Base-by-base conservation (phyloP, 768 basidiomycete genomes). In the Phaeotremella fagi region DNA sequence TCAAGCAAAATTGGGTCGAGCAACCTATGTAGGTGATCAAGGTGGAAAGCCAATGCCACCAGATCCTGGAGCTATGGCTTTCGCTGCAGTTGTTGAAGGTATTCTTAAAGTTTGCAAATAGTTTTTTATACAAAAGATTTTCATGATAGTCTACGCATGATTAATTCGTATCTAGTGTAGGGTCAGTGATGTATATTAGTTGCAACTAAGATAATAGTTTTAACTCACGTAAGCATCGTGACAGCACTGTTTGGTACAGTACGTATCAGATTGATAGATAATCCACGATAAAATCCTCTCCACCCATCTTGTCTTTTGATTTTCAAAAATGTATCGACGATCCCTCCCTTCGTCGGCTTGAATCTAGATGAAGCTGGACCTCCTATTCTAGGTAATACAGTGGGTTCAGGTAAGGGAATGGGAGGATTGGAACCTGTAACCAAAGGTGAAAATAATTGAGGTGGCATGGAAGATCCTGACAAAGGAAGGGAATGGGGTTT, bases 171-270 rank as follows among this genome's bases (percentile, higher is more conserved):
- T 44, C 78, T 79, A 53, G n/a, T n/a, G n/a, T n/a, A n/a, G n/a
- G n/a, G n/a, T n/a, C n/a, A n/a, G n/a, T n/a, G n/a, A n/a, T n/a
- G n/a, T n/a, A n/a, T n/a, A n/a, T n/a, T n/a, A n/a, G n/a, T n/a
- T n/a, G n/a, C n/a, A n/a, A n/a, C n/a, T n/a, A n/a, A n/a, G n/a
- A n/a, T n/a, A n/a, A n/a, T n/a, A n/a, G n/a, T n/a, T 24, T 24
- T 44, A 28, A 80, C 80, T 72, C 79, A 92, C 86, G 88, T 90
- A 71, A 98, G 75, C 82, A 99, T 86, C 33, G 95, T 99, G 59
- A 97, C 87, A 3, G 90, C 91, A 63, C 88, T 90, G 73, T 90
- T 91, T 15, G 95, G 95, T 59, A 98, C 94, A 6, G 95, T 99
- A 54, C 94, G 80, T 47, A 97, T 75, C 23, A 99, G 80, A 75